Evolutionary conservation across 441 rosid species (phyloP).

Genomic region (Hura crepitans): DNA sequence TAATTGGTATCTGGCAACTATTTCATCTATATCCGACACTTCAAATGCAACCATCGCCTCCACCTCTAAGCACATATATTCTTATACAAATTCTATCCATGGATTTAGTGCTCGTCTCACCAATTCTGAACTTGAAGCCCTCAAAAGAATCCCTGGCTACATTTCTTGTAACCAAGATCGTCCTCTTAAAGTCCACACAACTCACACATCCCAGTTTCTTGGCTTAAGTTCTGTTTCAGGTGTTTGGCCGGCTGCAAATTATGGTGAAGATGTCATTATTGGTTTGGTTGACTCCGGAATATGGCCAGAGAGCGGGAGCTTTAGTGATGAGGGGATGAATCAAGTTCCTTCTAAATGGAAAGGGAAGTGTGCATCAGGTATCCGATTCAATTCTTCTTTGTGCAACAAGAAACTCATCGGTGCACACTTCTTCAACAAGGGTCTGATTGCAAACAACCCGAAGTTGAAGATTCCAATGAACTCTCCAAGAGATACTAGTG

Average conservation of each 20-base stretch:
- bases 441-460: conserved; percentile 38
- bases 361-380: conserved; percentile 48
- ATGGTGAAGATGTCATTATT: conserved; percentile 63
- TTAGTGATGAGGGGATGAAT: conserved; percentile 50
- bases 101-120: conserved; percentile 55
- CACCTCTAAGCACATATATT: conserved; percentile 36
- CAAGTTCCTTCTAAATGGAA: conserved; percentile 61
- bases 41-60: neutral
- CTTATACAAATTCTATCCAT: conserved; percentile 40
- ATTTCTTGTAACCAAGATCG: conserved; percentile 42
- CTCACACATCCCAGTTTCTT: conserved; percentile 65
- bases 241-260: conserved; percentile 57
- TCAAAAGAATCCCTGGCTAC: conserved; percentile 41
- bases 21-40: conserved; percentile 34
- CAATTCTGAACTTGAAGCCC: conserved; percentile 42
- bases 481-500: conserved; percentile 67
- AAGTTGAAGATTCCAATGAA: conserved; percentile 44
- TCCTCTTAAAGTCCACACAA: conserved; percentile 53
- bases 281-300: conserved; percentile 68
- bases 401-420: conserved; percentile 67
- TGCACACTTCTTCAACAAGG: conserved; percentile 58
- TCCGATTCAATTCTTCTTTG: conserved; percentile 30
- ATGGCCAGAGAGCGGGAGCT: conserved; percentile 72
- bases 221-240: conserved; percentile 55
- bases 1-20: conserved; percentile 45